Evolutionary conservation across 805 yeast genomes (phyloP), one percentile per base, ranked within the genome.

Genomic region (Saturnispora bothae): DNA sequence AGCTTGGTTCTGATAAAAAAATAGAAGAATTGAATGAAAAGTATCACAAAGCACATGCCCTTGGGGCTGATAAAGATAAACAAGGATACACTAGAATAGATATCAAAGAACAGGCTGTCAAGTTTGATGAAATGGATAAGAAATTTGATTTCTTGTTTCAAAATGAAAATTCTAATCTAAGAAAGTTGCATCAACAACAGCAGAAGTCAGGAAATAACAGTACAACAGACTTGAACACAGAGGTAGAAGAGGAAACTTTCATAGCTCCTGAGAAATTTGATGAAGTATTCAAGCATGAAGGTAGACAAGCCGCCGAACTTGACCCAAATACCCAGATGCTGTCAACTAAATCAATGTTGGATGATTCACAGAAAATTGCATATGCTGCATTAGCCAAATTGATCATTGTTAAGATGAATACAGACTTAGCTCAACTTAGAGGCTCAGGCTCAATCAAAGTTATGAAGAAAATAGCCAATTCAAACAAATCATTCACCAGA

Each of bases 31-130:
- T 42, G 25, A 33, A 16, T 36, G 46, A 15, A 38, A 49, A 18
- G 43, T 56, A 45, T 27, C 43, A 42, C 16, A 33, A 34, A 20
- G 45, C 48, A 1, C 48, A 45, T 36, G 40, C 37, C 4, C 56
- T 62, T 16, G 63, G 64, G 20, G 64, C 61, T 5, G 74, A 68
- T 21, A 65, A 61, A 13, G 71, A 75, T 1, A 71, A 71, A 29
- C 73, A 66, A 19, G 89, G 94, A 0, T 92, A 92, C 55, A 92
- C 97, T 0, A 79, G 94, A 50, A 80, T 92, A 7, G 84, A 85
- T 21, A 82, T 78, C 1, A 92, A 83, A 48, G 85, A 79, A 46
- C 96, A 92, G 53, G 84, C 86, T 6, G 78, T 78, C 16, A 75
- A 78, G 46, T 82, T 81, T 44, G 53, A 62, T 14, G 64, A 64